phyloP scores from a whole-genome alignment of 176 grass and related monocot species.

The Poa annua region DNA sequence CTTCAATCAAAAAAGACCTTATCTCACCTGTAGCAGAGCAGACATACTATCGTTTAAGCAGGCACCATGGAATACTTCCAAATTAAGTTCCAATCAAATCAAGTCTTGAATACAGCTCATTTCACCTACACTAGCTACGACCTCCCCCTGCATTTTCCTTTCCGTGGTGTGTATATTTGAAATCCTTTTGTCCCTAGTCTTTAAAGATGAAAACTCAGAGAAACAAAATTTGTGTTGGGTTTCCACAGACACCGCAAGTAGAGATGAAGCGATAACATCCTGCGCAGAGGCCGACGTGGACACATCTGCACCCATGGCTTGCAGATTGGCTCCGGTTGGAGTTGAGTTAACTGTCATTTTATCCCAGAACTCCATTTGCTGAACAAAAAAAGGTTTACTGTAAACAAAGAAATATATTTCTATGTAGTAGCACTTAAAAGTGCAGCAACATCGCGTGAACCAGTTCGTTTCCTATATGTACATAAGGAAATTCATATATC shows the following conservation, averaged over 20 bases:
- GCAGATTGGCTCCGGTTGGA: constrained; percentile 49
- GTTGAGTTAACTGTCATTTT: neutral
- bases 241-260: constrained; percentile 44
- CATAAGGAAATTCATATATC: neutral
- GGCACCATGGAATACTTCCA: neutral
- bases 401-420: neutral
- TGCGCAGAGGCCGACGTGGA: constrained; percentile 44
- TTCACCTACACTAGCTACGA: constrained; percentile 11
- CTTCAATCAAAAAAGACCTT: too few species aligned
- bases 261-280: constrained; percentile 42
- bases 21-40: too few species aligned
- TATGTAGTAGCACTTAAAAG: neutral
- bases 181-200: neutral
- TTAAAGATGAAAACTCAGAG: neutral
- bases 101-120: constrained; percentile 10
- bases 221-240: constrained; percentile 1
- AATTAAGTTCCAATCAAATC: neutral
- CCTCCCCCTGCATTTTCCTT: constrained; percentile 16
- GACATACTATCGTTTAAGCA: too few species aligned
- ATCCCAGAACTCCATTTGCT: neutral
- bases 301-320: constrained; percentile 35
- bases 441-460: neutral
- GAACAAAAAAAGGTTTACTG: neutral
- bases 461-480: neutral
- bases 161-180: too few species aligned